Evolutionary conservation across 2,329 filamentous ascomycete species (phyloP).

Genomic region (Sporothrix euskadiensis): DNA sequence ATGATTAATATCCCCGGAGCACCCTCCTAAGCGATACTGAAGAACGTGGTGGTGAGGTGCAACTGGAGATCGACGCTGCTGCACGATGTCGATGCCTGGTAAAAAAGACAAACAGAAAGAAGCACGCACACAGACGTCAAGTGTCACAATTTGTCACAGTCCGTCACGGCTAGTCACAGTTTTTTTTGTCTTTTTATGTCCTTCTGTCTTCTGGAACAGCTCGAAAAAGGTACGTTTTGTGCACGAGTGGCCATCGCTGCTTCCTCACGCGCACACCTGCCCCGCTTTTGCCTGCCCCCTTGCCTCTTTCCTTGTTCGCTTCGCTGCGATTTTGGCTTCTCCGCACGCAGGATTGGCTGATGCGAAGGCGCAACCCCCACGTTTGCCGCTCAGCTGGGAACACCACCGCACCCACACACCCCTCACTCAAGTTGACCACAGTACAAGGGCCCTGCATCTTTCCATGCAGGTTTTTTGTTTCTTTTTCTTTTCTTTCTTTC

Average conservation of each 20-base stretch:
- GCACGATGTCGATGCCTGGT: conserved; percentile 20
- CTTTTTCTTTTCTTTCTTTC: background rate
- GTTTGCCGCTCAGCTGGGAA: conserved; percentile 27
- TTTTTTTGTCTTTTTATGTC: background rate
- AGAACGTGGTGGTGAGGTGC: background rate
- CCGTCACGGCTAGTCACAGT: background rate
- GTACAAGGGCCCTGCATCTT: background rate
- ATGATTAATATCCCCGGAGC: background rate
- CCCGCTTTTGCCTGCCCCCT: conserved; percentile 12
- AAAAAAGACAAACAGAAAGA: background rate
- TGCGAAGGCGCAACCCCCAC: conserved; percentile 19
- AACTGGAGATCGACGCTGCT: conserved; percentile 24
- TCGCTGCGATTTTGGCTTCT: conserved; percentile 10
- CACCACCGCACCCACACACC: conserved; percentile 2
- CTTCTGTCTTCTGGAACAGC: background rate
- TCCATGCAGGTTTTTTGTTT: background rate
- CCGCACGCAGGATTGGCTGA: conserved; percentile 21
- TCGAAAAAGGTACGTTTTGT: background rate
- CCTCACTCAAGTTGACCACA: conserved; percentile 1
- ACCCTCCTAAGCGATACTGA: background rate
- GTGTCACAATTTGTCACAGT: background rate
- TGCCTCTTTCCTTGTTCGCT: conserved; percentile 18
- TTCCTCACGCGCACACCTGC: conserved; percentile 1
- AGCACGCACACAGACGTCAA: background rate
- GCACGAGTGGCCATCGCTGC: background rate